Evolutionary conservation across 257 asterid genomes (phyloP).

Genomic region (Ligustrum vulgare): DNA sequence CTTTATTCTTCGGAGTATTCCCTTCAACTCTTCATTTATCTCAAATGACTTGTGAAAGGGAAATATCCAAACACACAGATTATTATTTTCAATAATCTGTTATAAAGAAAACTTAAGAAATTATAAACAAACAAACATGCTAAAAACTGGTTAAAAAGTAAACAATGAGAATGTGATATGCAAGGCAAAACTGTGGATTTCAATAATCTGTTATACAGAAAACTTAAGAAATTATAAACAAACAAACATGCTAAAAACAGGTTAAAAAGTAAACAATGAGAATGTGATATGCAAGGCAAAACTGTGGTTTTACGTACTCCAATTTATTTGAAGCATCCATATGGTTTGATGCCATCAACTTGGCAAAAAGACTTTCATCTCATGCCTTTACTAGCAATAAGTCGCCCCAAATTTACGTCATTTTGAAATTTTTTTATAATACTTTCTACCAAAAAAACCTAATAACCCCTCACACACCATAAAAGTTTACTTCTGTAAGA

Average conservation of each 20-base stretch:
- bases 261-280: neutral
- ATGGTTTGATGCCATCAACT: neutral
- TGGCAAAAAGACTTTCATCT: neutral
- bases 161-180: neutral
- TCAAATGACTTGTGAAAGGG: too few relatives aligned
- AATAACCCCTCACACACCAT: neutral
- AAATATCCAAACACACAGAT: too few relatives aligned
- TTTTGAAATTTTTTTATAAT: neutral
- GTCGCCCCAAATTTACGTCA: neutral
- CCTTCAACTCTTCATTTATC: too few relatives aligned
- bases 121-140: too few relatives aligned
- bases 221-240: neutral
- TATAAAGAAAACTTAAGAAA: neutral
- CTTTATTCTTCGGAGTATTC: too few relatives aligned
- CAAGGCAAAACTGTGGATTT: neutral
- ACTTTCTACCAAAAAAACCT: constrained; percentile 2
- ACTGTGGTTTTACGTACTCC: neutral
- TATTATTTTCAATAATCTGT: too few relatives aligned
- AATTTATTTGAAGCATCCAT: neutral
- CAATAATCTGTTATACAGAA: too few relatives aligned
- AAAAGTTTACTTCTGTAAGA: neutral
- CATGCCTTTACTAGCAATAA: neutral
- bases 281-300: neutral
- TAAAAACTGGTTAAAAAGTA: neutral
- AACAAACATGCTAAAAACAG: too few relatives aligned